Conservation (phyloP, 1,284 basidiomycete species). For the Trametes versicolor region DNA sequence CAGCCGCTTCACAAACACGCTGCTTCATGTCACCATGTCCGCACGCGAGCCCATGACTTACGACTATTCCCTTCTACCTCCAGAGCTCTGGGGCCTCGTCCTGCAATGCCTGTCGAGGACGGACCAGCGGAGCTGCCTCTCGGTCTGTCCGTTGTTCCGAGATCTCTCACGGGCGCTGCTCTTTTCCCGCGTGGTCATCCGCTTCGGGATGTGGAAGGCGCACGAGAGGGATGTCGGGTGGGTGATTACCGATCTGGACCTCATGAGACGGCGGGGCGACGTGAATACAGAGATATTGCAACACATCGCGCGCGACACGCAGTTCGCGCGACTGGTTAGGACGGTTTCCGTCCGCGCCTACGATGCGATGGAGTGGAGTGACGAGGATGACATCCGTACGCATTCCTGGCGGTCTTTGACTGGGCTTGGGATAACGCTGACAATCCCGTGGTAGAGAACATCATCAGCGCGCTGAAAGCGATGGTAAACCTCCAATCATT, state of each 20-base stretch:
- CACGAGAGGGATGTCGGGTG: background rate
- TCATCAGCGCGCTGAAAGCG: background rate
- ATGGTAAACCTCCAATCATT: background rate
- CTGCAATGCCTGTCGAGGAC: background rate
- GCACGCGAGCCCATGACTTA: no score
- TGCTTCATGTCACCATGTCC: no score
- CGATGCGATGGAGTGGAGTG: background rate
- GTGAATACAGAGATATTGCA: background rate
- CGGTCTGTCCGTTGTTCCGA: background rate
- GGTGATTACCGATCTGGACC: background rate
- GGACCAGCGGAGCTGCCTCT: background rate
- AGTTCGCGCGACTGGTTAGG: background rate
- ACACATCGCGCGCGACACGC: background rate
- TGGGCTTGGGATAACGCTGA: background rate
- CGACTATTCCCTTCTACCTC: background rate
- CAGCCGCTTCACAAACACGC: no score
- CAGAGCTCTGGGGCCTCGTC: background rate
- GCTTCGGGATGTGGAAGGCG: background rate
- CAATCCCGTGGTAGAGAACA: background rate
- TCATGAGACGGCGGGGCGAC: background rate
- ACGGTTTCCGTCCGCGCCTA: background rate
- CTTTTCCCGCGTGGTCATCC: background rate
- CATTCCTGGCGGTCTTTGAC: background rate
- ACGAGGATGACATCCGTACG: background rate
- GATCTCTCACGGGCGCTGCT: background rate